Evolutionary conservation across 148 eudicot species (phyloP).

Genomic region (Cornus kousa): DNA sequence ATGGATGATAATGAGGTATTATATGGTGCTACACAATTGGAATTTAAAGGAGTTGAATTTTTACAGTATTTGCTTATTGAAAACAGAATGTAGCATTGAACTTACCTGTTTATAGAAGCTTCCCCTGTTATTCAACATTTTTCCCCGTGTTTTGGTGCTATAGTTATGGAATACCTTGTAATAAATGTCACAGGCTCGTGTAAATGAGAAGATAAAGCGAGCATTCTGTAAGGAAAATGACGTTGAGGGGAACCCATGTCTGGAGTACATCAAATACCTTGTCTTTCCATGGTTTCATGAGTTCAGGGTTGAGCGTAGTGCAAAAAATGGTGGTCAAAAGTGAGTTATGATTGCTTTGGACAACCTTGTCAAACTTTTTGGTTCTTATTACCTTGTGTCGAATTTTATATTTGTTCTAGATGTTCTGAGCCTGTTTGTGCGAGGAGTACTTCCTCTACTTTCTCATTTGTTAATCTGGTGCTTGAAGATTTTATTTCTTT

Average conservation of each 20-base stretch:
- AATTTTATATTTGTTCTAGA: neutral
- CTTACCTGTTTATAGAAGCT: neutral
- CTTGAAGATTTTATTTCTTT: neutral
- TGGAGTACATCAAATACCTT: conserved; percentile 78
- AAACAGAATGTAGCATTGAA: neutral
- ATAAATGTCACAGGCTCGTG: conserved; percentile 52
- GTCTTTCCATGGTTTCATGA: conserved; percentile 78
- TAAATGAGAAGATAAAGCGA: conserved; percentile 72
- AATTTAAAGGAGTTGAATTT: neutral
- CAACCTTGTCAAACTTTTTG: no score
- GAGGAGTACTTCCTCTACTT: neutral
- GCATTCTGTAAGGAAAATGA: conserved; percentile 81
- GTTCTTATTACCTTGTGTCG: neutral
- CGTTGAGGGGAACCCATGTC: conserved; percentile 74
- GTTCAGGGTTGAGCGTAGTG: conserved; percentile 63
- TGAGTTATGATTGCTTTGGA: conserved; percentile 30
- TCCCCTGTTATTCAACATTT: neutral
- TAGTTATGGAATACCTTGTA: neutral
- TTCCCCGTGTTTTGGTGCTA: neutral
- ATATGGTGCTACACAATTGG: neutral
- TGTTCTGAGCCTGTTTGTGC: neutral
- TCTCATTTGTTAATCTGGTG: neutral
- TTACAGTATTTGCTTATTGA: neutral
- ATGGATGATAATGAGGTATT: conserved; percentile 96
- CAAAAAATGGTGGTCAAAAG: conserved; percentile 79